phyloP scores from a whole-genome alignment of 768 basidiomycete species.

The Calocybe cyanea region DNA sequence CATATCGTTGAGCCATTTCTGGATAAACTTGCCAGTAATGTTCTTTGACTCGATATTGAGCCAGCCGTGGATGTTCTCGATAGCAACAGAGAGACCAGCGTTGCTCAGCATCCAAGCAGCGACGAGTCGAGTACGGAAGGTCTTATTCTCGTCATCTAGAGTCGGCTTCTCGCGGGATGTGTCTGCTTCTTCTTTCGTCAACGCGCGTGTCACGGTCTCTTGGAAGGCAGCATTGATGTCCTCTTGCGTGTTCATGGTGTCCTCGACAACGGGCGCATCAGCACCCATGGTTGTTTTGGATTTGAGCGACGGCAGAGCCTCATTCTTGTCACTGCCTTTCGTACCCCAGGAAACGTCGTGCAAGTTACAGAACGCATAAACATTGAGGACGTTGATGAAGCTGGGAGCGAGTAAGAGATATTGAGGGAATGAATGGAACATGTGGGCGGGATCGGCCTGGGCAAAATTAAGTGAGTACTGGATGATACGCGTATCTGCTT shows the following conservation, averaged over 20 bases:
- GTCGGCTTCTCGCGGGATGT: conserved; percentile 62
- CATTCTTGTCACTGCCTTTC: conserved; percentile 84
- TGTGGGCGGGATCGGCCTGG: conserved; percentile 94
- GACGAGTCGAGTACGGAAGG: conserved; percentile 79
- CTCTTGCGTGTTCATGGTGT: conserved; percentile 66
- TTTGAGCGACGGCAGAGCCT: conserved; percentile 70
- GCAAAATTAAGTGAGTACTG: no score
- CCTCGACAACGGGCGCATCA: conserved; percentile 66
- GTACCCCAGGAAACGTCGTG: conserved; percentile 96
- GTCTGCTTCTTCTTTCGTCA: conserved; percentile 52
- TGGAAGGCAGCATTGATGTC: conserved; percentile 82
- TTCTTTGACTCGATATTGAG: conserved; percentile 26
- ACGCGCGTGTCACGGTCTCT: conserved; percentile 74
- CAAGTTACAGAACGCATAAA: conserved; percentile 96
- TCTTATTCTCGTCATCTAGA: conserved; percentile 77
- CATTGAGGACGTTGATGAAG: conserved; percentile 92
- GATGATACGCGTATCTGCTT: no score
- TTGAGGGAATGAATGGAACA: conserved; percentile 92
- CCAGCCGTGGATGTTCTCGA: conserved; percentile 55
- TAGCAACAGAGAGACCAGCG: conserved; percentile 50
- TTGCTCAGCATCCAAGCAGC: conserved; percentile 69
- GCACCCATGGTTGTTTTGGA: conserved; percentile 58
- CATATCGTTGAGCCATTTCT: conserved; percentile 26
- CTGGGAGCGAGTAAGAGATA: conserved; percentile 86
- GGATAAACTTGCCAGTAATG: conserved; percentile 30